Evolutionary conservation across 768 basidiomycete species (phyloP).

Genomic region (Xanthoconium purpureum): DNA sequence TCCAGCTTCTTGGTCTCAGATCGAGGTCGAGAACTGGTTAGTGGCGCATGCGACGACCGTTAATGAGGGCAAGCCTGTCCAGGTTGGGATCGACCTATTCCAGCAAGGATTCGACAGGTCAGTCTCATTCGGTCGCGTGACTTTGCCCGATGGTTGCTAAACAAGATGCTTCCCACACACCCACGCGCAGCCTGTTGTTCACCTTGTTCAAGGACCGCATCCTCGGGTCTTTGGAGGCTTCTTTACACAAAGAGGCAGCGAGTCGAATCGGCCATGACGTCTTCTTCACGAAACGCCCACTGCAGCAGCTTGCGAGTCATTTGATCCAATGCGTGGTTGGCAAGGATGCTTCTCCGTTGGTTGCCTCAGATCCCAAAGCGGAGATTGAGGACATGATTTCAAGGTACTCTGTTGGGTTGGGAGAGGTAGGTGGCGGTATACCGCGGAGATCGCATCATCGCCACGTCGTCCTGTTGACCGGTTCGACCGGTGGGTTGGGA

Average conservation of each 20-base stretch:
- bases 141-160: no score
- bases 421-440: neutral
- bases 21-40: slow-evolving; percentile 27
- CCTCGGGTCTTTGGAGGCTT: slow-evolving; percentile 26
- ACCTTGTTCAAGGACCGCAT: slow-evolving; percentile 40
- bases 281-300: slow-evolving; percentile 44
- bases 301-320: slow-evolving; percentile 31
- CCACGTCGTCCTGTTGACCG: slow-evolving; percentile 33
- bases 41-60: slow-evolving; percentile 20
- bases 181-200: slow-evolving; percentile 28
- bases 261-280: slow-evolving; percentile 34
- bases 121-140: neutral
- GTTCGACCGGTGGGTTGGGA: slow-evolving; percentile 36
- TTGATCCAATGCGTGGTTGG: slow-evolving; percentile 1
- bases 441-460: neutral
- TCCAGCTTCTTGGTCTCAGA: slow-evolving; percentile 29
- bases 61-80: slow-evolving; percentile 4
- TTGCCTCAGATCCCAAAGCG: no score
- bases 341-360: no score
- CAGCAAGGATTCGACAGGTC: slow-evolving; percentile 39
- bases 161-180: no score
- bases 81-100: slow-evolving; percentile 22
- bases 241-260: slow-evolving; percentile 8
- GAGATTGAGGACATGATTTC: no score
- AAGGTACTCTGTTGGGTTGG: no score